A percentile compares a stretch with the other conserved stretches of the same genome.
These are phyloP conservation scores for Fusarium sp. DNA, from an alignment of 2,329 filamentous ascomycete species.

Conservation along the genomic window DNA sequence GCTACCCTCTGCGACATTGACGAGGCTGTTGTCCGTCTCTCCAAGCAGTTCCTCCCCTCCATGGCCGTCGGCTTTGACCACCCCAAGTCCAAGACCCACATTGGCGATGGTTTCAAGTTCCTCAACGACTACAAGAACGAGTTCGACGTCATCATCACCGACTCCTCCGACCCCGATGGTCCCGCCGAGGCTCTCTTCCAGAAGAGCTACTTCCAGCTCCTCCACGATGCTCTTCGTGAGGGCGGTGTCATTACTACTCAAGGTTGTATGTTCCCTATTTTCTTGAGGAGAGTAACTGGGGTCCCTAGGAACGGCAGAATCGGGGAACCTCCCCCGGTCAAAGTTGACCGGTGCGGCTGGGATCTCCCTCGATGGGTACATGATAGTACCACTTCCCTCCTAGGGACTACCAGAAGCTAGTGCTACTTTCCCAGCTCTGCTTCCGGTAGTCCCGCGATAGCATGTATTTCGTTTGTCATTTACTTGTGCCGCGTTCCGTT, in stretches of 20 bases:
- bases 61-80: conserved; percentile 96
- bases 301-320: conserved; percentile 55
- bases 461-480: conserved; percentile 37
- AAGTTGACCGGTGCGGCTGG: conserved; percentile 37
- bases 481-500: conserved; percentile 28
- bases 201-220: conserved; percentile 98
- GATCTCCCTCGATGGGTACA: conserved; percentile 48
- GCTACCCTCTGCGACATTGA: conserved; percentile 98
- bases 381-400: conserved; percentile 47
- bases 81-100: conserved; percentile 91
- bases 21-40: conserved; percentile 97
- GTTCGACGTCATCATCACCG: conserved; percentile 99
- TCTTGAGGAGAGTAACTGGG: conserved; percentile 58
- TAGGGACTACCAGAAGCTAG: conserved; percentile 57
- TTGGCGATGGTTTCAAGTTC: conserved; percentile 99
- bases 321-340: conserved; percentile 41
- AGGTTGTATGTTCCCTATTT: conserved; percentile 96
- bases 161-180: conserved; percentile 97
- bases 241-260: conserved; percentile 99
- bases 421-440: conserved; percentile 57
- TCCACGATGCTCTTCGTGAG: conserved; percentile 89
- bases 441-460: conserved; percentile 57
- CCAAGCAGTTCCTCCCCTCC: conserved; percentile 95
- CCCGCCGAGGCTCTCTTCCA: conserved; percentile 97
- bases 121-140: conserved; percentile 95